phyloP scores from a whole-genome alignment of 305 asterid species.

The Plantago rigida region DNA sequence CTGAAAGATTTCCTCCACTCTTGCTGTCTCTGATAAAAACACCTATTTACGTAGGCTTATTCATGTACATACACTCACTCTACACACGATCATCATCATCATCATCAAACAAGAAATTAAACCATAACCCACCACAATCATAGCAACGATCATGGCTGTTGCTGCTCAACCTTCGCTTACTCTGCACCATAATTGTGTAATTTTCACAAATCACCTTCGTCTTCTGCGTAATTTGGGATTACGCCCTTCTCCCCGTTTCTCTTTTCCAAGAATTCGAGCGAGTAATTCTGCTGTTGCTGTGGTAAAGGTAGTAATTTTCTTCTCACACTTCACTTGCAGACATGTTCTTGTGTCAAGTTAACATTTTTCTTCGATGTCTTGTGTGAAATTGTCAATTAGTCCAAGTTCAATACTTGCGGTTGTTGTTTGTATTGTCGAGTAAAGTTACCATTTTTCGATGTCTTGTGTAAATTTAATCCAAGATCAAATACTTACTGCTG shows the following conservation, averaged over 20 bases:
- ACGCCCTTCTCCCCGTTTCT: constrained; percentile 25
- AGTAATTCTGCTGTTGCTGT: constrained; percentile 42
- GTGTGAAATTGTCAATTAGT: too few species aligned
- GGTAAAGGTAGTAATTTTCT: constrained; percentile 38
- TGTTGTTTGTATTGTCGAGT: neutral
- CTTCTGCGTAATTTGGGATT: constrained; percentile 26
- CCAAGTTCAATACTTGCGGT: neutral
- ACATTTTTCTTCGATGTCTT: too few species aligned
- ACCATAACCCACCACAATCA: constrained; percentile 22
- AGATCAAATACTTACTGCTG: neutral
- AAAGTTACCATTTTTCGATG: too few species aligned
- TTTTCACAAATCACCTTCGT: constrained; percentile 27
- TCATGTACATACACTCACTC: constrained; percentile 30
- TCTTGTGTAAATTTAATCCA: neutral
- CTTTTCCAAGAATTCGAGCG: constrained; percentile 43
- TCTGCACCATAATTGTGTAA: constrained; percentile 27
- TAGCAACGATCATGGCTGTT: constrained; percentile 33
- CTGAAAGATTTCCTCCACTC: constrained; percentile 40
- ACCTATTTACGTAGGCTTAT: constrained; percentile 51
- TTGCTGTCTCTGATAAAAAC: constrained; percentile 45
- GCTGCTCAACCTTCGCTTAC: constrained; percentile 35
- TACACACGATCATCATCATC: constrained; percentile 24
- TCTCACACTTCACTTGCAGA: constrained; percentile 7
- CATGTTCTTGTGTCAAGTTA: too few species aligned
- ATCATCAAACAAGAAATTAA: constrained; percentile 6